A percentile compares a stretch with the other conserved stretches of the same genome.
Conservation (phyloP, 345 rosid species). For the Heritiera fomes region DNA sequence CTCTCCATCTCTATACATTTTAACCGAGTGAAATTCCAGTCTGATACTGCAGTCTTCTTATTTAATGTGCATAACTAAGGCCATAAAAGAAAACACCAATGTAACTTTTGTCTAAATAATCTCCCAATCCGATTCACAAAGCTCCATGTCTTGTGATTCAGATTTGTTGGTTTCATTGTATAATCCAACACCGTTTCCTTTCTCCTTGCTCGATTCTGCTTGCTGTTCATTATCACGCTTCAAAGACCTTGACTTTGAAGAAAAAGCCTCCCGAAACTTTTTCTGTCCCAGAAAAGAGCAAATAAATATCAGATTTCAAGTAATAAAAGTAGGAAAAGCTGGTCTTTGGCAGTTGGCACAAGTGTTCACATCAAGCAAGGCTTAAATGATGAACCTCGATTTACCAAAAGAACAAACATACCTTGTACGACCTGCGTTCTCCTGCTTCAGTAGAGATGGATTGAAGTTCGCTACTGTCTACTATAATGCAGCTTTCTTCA, state of each 20-base stretch:
- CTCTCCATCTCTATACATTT: constrained; percentile 5
- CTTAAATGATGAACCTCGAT: background rate
- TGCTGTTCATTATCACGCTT: background rate
- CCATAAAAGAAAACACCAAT: background rate
- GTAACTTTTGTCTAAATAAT: background rate
- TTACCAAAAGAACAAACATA: background rate
- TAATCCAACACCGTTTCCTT: background rate
- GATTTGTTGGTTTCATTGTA: background rate
- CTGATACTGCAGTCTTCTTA: background rate
- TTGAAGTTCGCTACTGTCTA: constrained; percentile 17
- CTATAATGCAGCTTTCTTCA: constrained; percentile 36
- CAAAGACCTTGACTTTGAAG: background rate
- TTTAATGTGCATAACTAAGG: background rate
- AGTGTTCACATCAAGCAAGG: background rate
- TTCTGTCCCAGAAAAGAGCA: constrained; percentile 11
- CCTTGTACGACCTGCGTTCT: constrained; percentile 26
- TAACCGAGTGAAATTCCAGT: background rate
- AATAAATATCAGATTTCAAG: too few relatives aligned
- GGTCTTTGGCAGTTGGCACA: background rate
- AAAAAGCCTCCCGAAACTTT: constrained; percentile 6
- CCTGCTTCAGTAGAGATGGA: constrained; percentile 16
- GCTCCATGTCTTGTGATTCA: constrained; percentile 14
- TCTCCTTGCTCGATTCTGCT: background rate
- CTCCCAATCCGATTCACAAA: constrained; percentile 29
- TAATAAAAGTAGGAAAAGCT: background rate